Evolutionary conservation across 768 basidiomycete genomes (phyloP).

Genomic region (Kwoniella shandongensis): DNA sequence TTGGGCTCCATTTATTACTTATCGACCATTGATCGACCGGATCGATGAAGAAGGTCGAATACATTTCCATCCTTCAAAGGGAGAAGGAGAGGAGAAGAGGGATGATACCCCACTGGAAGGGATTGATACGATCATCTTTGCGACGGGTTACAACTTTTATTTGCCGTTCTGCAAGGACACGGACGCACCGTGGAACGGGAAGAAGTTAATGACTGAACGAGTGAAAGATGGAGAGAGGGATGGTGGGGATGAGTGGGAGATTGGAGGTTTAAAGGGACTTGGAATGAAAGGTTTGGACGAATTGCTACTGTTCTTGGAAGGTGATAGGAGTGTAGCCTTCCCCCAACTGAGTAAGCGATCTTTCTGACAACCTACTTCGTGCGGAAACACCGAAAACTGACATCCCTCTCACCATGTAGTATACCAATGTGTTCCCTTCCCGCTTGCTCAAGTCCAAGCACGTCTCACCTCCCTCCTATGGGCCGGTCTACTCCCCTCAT

Average conservation of each 20-base stretch:
- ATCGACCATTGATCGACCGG: slow-evolving; percentile 36
- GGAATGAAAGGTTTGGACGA: slow-evolving; percentile 51
- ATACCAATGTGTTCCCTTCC: slow-evolving; percentile 66
- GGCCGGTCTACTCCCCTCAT: slow-evolving; percentile 41
- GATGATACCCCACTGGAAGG: slow-evolving; percentile 20
- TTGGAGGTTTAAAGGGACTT: slow-evolving; percentile 45
- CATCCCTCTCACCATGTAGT: no score
- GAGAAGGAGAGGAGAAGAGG: slow-evolving; percentile 16
- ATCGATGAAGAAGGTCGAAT: slow-evolving; percentile 34
- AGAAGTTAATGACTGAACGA: slow-evolving; percentile 22
- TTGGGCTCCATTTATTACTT: slow-evolving; percentile 47
- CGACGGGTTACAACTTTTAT: slow-evolving; percentile 54
- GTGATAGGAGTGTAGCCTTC: slow-evolving; percentile 51
- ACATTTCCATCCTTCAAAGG: slow-evolving; percentile 30
- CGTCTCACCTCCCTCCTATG: slow-evolving; percentile 53
- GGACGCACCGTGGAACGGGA: slow-evolving; percentile 47
- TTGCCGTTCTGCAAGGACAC: slow-evolving; percentile 49
- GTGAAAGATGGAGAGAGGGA: slow-evolving; percentile 28
- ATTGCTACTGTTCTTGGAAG: slow-evolving; percentile 51
- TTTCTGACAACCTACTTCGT: no score
- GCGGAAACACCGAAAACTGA: no score
- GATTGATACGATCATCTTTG: slow-evolving; percentile 54
- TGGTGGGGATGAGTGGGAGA: slow-evolving; percentile 37
- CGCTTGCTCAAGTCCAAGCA: slow-evolving; percentile 75
- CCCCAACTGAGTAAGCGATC: slow-evolving; percentile 45